phyloP scores from a whole-genome alignment of 441 rosid genomes.

The Isatis lusitanica region DNA sequence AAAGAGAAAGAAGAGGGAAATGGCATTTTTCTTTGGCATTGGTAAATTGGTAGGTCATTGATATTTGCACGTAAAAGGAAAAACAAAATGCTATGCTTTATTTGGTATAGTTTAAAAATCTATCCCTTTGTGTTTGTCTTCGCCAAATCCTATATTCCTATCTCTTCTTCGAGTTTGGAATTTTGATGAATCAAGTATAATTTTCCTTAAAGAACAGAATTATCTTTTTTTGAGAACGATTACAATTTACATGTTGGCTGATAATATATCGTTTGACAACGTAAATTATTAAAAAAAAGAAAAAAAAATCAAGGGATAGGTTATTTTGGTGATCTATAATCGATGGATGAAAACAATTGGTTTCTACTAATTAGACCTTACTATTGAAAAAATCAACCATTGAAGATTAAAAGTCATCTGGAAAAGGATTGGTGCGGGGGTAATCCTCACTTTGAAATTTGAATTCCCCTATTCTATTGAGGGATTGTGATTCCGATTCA shows the following conservation, averaged over 20 bases:
- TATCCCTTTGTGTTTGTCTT: slow-evolving; percentile 7
- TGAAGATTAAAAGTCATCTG: neutral
- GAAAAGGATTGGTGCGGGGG: neutral
- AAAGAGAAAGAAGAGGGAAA: neutral
- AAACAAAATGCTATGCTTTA: slow-evolving; percentile 22
- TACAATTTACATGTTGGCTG: neutral
- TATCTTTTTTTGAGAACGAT: neutral
- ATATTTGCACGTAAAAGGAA: slow-evolving; percentile 29
- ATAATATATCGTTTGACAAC: neutral
- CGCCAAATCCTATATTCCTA: neutral
- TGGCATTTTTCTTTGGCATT: slow-evolving; percentile 15
- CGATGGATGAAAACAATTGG: neutral
- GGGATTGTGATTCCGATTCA: slow-evolving; percentile 32
- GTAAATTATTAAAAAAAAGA: neutral
- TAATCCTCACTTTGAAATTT: slow-evolving; percentile 16
- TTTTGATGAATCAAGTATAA: neutral
- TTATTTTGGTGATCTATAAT: neutral
- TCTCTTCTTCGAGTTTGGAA: neutral
- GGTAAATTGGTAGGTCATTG: slow-evolving; percentile 20
- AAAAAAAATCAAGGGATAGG: neutral
- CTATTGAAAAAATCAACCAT: neutral
- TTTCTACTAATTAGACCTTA: neutral
- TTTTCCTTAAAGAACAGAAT: neutral
- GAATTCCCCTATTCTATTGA: neutral
- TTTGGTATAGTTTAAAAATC: neutral